Evolutionary conservation across 345 rosid species (phyloP).

Genomic region (Pseudoturritis turrita): DNA sequence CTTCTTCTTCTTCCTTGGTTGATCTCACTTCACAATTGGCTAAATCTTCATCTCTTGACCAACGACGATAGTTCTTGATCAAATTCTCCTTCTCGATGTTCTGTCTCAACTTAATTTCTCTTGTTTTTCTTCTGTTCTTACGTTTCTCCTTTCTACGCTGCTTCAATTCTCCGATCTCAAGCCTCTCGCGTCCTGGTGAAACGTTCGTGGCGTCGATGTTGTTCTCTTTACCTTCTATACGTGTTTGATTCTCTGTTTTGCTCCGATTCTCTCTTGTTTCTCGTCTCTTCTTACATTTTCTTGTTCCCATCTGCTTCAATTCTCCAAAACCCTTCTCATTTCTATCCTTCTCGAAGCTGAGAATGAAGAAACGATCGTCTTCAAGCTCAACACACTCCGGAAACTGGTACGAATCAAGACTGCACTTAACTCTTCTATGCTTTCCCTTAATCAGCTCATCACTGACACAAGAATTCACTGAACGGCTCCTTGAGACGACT

Average conservation of each 20-base stretch:
- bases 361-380: conserved; percentile 57
- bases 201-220: not conserved
- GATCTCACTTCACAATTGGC: conserved; percentile 9
- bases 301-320: conserved; percentile 9
- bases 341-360: conserved; percentile 50
- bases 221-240: not conserved
- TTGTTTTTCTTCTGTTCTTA: conserved; percentile 24
- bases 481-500: conserved; percentile 44
- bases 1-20: conserved; percentile 36
- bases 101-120: conserved; percentile 19
- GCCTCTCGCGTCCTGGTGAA: not conserved
- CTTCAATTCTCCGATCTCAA: conserved; percentile 10
- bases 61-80: not conserved
- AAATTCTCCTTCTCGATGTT: not conserved
- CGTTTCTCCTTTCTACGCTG: conserved; percentile 27
- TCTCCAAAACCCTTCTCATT: conserved; percentile 17
- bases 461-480: conserved; percentile 37
- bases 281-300: conserved; percentile 16
- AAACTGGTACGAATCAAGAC: conserved; percentile 29
- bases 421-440: conserved; percentile 39
- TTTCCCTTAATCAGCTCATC: conserved; percentile 22
- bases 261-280: not conserved
- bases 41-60: not conserved
- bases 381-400: conserved; percentile 56
- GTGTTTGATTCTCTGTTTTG: conserved; percentile 6